Evolutionary conservation across 1,139 yeast species (phyloP).

Genomic region (Sporopachydermia cereana): DNA sequence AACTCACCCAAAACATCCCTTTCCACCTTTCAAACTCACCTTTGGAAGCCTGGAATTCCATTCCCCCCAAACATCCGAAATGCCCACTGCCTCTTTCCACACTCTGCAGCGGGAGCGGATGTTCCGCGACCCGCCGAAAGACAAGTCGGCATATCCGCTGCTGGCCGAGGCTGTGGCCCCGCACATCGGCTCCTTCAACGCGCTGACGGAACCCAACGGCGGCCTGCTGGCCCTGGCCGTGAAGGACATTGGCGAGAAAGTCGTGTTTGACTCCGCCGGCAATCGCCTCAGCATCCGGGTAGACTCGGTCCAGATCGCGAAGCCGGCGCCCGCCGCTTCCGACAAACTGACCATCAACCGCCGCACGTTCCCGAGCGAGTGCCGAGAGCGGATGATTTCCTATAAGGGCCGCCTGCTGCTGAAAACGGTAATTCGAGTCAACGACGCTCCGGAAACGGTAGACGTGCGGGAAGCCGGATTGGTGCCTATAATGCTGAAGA

Average conservation of each 20-base stretch:
- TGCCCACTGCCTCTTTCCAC: slow-evolving; percentile 39
- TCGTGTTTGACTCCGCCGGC: slow-evolving; percentile 72
- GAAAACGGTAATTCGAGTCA: slow-evolving; percentile 74
- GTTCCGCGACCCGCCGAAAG: slow-evolving; percentile 83
- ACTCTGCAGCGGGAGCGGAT: slow-evolving; percentile 83
- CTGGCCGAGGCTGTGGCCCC: slow-evolving; percentile 86
- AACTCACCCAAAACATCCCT: too few species aligned
- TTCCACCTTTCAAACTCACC: too few species aligned
- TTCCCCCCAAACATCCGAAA: too few species aligned
- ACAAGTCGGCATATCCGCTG: slow-evolving; percentile 69
- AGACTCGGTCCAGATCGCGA: slow-evolving; percentile 76
- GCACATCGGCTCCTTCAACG: slow-evolving; percentile 93
- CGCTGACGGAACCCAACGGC: slow-evolving; percentile 63
- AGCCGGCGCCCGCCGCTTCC: slow-evolving; percentile 60
- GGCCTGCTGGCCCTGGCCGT: slow-evolving; percentile 81
- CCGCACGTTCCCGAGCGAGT: slow-evolving; percentile 74
- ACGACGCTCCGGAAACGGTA: slow-evolving; percentile 62
- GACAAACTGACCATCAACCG: slow-evolving; percentile 78
- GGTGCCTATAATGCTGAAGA: slow-evolving; percentile 80
- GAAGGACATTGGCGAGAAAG: slow-evolving; percentile 76
- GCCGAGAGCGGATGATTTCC: slow-evolving; percentile 79
- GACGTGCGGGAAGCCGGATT: slow-evolving; percentile 90
- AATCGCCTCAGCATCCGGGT: slow-evolving; percentile 74
- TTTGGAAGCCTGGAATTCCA: too few species aligned
- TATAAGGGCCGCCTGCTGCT: slow-evolving; percentile 67